Evolutionary conservation across 1,139 yeast species (phyloP).

Genomic region (Hansenula lynferdii): DNA sequence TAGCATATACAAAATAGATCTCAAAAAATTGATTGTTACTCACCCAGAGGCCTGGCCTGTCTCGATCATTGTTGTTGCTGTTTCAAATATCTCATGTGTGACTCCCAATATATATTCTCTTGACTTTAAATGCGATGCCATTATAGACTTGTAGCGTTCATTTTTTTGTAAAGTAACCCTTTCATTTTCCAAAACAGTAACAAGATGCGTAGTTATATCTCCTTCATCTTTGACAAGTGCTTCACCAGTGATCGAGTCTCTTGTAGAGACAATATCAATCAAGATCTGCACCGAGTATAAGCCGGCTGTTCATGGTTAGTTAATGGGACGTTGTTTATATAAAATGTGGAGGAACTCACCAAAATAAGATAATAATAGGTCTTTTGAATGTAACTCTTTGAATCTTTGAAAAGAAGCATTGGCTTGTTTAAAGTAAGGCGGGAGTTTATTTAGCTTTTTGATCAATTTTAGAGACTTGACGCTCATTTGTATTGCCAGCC

Average conservation of each 20-base stretch:
- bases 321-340: too few species aligned
- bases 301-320: neutral
- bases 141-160: neutral
- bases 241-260: neutral
- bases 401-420: conserved; percentile 1
- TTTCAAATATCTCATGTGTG: conserved; percentile 4
- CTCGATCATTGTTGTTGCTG: conserved; percentile 1
- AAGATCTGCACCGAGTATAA: neutral
- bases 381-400: conserved; percentile 1
- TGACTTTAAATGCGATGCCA: neutral
- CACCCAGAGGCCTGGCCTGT: conserved; percentile 3
- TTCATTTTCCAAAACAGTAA: neutral
- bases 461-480: neutral
- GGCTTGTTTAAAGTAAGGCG: neutral
- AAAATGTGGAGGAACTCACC: too few species aligned
- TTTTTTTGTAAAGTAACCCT: neutral
- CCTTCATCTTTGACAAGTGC: neutral
- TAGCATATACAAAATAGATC: too few species aligned
- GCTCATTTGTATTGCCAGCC: neutral
- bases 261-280: neutral
- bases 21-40: too few species aligned
- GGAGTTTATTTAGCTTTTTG: neutral
- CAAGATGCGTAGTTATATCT: conserved; percentile 1
- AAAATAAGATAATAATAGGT: neutral
- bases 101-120: conserved; percentile 8